Evolutionary conservation across 495 filamentous ascomycete genomes (phyloP).

Genomic region (Rhizodiscina lignyota): DNA sequence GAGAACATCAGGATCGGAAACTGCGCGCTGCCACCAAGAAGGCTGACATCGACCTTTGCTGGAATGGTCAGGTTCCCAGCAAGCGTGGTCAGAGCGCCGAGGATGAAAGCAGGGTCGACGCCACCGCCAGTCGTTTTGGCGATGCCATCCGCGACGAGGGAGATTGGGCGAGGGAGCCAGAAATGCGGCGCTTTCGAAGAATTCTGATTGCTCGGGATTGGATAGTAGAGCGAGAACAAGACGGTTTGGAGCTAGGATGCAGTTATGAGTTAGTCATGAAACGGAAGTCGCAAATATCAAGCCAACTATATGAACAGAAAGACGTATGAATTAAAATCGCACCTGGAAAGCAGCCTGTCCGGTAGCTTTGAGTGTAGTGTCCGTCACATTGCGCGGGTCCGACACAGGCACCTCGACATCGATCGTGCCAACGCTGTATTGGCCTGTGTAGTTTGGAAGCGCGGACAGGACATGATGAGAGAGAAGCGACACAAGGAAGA

Average conservation of each 20-base stretch:
- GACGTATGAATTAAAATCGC: no score
- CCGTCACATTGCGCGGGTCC: no score
- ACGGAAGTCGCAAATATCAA: constrained; percentile 8
- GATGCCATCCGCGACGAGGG: constrained; percentile 28
- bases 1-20: constrained; percentile 35
- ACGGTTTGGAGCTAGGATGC: constrained; percentile 25
- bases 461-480: constrained; percentile 7
- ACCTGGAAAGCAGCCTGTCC: no score
- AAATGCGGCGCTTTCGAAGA: constrained; percentile 17
- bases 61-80: constrained; percentile 27
- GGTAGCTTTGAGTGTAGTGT: no score
- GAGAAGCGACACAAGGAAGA: no score
- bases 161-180: constrained; percentile 34
- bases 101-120: constrained; percentile 17
- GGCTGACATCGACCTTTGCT: constrained; percentile 25
- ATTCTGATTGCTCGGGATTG: constrained; percentile 14
- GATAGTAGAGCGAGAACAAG: constrained; percentile 33
- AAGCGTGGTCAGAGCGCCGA: constrained; percentile 16
- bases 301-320: no score
- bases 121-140: constrained; percentile 8
- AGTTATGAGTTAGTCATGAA: background rate
- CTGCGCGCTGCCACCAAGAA: constrained; percentile 18
- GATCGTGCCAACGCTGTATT: constrained; percentile 28
- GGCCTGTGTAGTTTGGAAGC: constrained; percentile 30
- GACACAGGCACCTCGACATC: constrained; percentile 29